Conservation (phyloP, 2,329 filamentous ascomycete species). For the Stagonosporopsis chrysanthemi region DNA sequence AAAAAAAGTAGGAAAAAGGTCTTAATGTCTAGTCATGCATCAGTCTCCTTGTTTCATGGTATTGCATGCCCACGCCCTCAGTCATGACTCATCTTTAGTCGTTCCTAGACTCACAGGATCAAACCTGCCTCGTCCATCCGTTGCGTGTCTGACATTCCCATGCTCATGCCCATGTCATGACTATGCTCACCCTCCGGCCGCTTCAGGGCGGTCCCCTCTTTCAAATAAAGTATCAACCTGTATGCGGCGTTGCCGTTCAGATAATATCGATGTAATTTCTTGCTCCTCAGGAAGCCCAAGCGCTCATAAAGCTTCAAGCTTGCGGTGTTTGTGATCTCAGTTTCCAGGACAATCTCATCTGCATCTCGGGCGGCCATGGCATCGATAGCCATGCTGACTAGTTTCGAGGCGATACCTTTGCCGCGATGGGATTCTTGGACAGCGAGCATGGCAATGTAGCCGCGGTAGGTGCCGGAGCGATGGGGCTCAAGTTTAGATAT, state of each 20-base stretch:
- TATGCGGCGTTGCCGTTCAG: constrained; percentile 96
- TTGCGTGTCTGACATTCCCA: constrained; percentile 12
- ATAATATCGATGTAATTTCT: constrained; percentile 93
- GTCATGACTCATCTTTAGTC: not conserved
- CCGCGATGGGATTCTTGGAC: constrained; percentile 81
- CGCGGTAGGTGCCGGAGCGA: constrained; percentile 82
- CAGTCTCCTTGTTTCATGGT: not conserved
- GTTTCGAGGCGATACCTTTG: constrained; percentile 81
- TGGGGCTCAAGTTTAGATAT: constrained; percentile 95
- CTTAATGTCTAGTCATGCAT: not conserved
- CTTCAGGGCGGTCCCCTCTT: constrained; percentile 52
- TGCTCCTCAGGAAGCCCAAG: constrained; percentile 88
- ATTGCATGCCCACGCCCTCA: not conserved
- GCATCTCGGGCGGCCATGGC: constrained; percentile 85
- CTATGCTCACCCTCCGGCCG: constrained; percentile 26
- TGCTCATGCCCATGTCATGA: constrained; percentile 6
- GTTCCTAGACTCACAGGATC: not conserved
- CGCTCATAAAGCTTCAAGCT: constrained; percentile 94
- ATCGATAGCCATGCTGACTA: constrained; percentile 91
- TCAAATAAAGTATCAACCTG: constrained; percentile 82
- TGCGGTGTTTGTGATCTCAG: constrained; percentile 88
- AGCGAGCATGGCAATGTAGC: constrained; percentile 99
- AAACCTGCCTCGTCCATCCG: constrained; percentile 12
- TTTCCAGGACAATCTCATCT: constrained; percentile 95
- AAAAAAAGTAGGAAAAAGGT: not conserved